These are phyloP conservation scores for Globisporangium barbulae DNA, from an alignment of 352 stramenopile genomes.

Conservation along the genomic window DNA sequence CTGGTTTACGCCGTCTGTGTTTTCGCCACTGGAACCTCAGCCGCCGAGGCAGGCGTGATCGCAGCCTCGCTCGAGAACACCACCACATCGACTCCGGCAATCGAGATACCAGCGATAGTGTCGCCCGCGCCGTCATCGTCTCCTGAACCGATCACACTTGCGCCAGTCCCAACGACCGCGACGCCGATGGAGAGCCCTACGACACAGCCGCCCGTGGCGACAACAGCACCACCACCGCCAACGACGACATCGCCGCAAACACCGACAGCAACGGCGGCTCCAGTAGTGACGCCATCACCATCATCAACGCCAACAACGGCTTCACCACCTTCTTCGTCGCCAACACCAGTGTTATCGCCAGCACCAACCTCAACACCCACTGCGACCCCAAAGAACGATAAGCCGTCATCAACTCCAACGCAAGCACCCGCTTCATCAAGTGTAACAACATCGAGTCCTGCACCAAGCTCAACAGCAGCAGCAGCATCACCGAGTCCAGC, in stretches of 20 bases:
- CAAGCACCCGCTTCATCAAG: neutral
- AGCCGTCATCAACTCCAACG: conserved; percentile 2
- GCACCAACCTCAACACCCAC: conserved; percentile 2
- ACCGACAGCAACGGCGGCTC: neutral
- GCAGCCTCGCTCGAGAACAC: neutral
- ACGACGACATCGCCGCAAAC: neutral
- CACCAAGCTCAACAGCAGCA: neutral
- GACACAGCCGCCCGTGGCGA: neutral
- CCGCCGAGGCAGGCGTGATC: neutral
- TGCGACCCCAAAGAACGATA: conserved; percentile 2
- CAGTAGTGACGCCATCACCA: neutral
- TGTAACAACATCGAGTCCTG: conserved; percentile 1
- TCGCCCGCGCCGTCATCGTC: neutral
- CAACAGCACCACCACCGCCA: neutral
- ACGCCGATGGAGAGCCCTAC: neutral
- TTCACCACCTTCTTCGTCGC: neutral
- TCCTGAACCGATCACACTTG: neutral
- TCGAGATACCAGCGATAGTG: neutral
- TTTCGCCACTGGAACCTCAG: neutral
- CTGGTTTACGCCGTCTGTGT: neutral
- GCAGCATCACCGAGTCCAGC: neutral
- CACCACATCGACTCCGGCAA: neutral
- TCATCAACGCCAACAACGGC: conserved; percentile 5
- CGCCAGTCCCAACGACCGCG: neutral
- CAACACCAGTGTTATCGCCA: neutral